Base-by-base conservation (phyloP, 1,139 yeast genomes). In the Blastobotrys malaysiensis region DNA sequence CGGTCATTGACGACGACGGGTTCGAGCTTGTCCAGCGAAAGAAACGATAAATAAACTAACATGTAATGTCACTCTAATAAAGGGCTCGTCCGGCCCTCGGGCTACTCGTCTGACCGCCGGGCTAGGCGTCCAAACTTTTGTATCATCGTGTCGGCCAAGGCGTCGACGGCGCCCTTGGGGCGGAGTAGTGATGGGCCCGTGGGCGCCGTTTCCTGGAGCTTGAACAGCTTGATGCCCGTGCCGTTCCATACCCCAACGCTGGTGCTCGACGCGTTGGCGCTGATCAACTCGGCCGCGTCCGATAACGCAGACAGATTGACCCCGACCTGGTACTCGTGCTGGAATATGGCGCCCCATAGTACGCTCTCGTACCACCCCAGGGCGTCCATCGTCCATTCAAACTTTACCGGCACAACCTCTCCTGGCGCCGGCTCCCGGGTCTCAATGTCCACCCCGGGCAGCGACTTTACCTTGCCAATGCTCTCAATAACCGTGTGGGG, bases 1-100 rank as follows among this genome's bases (percentile, higher is more conserved):
- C 96, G 7, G 68, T 87, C 11, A 77, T 91, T 11, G 97, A 91
- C 68, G 98, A 91, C 31, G 97, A 91, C 67, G 98, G 98, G 1
- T 91, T 91, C 66, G 93, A 90, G 63, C 72, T 90, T 58, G 97
- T 91, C 9, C 89, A 84, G 64, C 48, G 51, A 22, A 48, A 48
- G 36, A 47, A 39, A 27, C 49, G 52, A 26, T 47, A 52, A 43
- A 45, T 7, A 43, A 9, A 16, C 45, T 43, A 18, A 18, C 19
- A 18, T 48, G 9, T 48, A 5, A 7, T 19, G 4, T n/a, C 46
- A 5, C 19, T n/a, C n/a, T n/a, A n/a, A n/a, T n/a, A n/a, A n/a
- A n/a, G n/a, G n/a, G n/a, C n/a, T n/a, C n/a, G n/a, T n/a, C n/a
- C n/a, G n/a, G n/a, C n/a, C n/a, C n/a, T n/a, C n/a, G n/a, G n/a